phyloP scores from a whole-genome alignment of 164 flowering plant genomes.

The Tetrastigma voinierianum region DNA sequence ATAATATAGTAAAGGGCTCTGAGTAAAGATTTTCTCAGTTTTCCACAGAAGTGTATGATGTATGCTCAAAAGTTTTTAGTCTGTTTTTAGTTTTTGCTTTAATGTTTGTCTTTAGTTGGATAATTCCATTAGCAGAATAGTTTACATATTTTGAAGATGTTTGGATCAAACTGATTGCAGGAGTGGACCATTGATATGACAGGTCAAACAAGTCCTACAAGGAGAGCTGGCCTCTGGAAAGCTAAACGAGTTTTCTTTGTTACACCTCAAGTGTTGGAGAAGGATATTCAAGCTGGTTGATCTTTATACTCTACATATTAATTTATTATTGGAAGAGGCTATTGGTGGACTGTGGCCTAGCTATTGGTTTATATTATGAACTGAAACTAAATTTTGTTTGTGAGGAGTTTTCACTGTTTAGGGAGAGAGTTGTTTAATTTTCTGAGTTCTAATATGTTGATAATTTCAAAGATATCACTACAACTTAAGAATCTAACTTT shows the following conservation, averaged over 20 bases:
- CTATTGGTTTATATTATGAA: not conserved
- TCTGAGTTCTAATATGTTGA: no score
- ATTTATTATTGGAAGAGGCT: not conserved
- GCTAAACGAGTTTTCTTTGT: constrained; percentile 86
- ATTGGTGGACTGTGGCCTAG: not conserved
- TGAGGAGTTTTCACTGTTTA: no score
- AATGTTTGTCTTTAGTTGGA: not conserved
- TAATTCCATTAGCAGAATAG: not conserved
- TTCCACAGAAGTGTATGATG: not conserved
- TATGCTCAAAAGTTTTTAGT: no score
- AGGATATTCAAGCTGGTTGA: constrained; percentile 89
- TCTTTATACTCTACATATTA: constrained; percentile 7
- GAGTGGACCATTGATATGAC: constrained; percentile 98
- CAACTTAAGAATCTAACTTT: no score
- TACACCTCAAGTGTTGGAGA: constrained; percentile 94
- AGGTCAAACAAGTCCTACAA: constrained; percentile 67
- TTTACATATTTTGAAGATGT: constrained; percentile 24
- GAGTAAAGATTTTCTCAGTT: constrained; percentile 41
- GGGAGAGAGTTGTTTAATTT: no score
- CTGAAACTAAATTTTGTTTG: no score
- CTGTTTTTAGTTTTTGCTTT: not conserved
- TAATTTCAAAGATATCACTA: no score
- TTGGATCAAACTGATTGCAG: constrained; percentile 65
- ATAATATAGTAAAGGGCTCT: constrained; percentile 88
- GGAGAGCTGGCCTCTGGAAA: constrained; percentile 75